These are phyloP conservation scores for Alisma plantagoaquatica DNA, from an alignment of 106 monocot species.

Conservation along the genomic window DNA sequence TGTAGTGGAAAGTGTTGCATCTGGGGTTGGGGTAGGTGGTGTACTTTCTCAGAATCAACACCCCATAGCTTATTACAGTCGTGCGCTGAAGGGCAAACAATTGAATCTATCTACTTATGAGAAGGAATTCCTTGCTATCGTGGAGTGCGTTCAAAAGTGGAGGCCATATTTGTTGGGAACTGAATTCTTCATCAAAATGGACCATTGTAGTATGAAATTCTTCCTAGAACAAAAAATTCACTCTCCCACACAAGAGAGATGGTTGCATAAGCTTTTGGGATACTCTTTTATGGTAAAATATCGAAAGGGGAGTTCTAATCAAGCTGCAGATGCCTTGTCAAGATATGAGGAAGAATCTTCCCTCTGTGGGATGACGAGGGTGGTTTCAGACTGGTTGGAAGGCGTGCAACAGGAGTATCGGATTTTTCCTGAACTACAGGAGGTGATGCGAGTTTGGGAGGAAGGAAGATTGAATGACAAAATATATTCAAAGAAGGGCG, in stretches of 20 bases:
- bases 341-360: neutral
- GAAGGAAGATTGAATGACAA: too few species aligned
- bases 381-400: too few species aligned
- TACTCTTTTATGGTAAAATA: conserved; percentile 2
- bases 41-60: neutral
- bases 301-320: neutral
- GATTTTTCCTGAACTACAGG: too few species aligned
- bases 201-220: conserved; percentile 2
- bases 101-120: neutral
- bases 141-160: neutral
- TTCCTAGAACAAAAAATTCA: neutral
- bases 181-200: neutral
- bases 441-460: too few species aligned
- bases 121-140: neutral
- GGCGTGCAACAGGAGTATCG: too few species aligned
- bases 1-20: conserved; percentile 2
- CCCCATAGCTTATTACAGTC: neutral
- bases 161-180: neutral
- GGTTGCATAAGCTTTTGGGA: conserved; percentile 1
- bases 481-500: too few species aligned
- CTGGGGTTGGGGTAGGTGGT: neutral
- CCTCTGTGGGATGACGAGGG: too few species aligned
- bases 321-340: conserved; percentile 1
- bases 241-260: neutral
- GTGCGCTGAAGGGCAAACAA: neutral